phyloP scores from a whole-genome alignment of 257 asterid genomes.

The Solanum okadae region DNA sequence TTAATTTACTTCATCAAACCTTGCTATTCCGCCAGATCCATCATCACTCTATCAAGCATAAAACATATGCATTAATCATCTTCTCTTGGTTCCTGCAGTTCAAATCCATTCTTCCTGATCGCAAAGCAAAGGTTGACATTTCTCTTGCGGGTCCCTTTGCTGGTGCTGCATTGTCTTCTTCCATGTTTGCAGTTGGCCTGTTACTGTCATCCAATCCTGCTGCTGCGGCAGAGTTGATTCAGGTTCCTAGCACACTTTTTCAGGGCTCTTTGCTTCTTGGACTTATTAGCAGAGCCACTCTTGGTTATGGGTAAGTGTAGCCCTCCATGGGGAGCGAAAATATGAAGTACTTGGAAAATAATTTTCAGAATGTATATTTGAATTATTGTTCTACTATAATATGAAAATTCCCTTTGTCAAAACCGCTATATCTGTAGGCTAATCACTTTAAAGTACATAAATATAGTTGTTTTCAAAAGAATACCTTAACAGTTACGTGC shows the following conservation, averaged over 20 bases:
- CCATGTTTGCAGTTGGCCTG: constrained; percentile 78
- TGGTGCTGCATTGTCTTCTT: constrained; percentile 76
- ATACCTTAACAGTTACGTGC: not conserved
- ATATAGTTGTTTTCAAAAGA: not conserved
- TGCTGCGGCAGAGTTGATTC: constrained; percentile 69
- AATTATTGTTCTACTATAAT: not conserved
- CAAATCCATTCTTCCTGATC: constrained; percentile 96
- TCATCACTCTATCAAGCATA: not conserved
- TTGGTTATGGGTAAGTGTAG: constrained; percentile 71
- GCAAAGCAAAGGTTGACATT: constrained; percentile 77
- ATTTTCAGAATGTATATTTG: not conserved
- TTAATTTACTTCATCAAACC: not conserved
- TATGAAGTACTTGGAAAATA: not conserved
- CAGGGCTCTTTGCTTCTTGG: constrained; percentile 99
- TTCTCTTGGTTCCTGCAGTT: constrained; percentile 45
- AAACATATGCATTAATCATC: not conserved
- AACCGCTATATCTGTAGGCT: not conserved
- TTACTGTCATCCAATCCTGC: constrained; percentile 76
- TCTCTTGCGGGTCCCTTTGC: constrained; percentile 88
- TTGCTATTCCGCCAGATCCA: not conserved
- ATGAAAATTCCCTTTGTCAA: not conserved
- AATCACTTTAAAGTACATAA: not conserved
- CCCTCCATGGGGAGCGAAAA: not conserved
- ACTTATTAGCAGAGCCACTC: constrained; percentile 68
- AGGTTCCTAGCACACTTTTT: constrained; percentile 92